Evolutionary conservation across 2,329 filamentous ascomycete species (phyloP), one percentile per base, ranked within the genome.

Genomic region (Colletotrichum viniferum): DNA sequence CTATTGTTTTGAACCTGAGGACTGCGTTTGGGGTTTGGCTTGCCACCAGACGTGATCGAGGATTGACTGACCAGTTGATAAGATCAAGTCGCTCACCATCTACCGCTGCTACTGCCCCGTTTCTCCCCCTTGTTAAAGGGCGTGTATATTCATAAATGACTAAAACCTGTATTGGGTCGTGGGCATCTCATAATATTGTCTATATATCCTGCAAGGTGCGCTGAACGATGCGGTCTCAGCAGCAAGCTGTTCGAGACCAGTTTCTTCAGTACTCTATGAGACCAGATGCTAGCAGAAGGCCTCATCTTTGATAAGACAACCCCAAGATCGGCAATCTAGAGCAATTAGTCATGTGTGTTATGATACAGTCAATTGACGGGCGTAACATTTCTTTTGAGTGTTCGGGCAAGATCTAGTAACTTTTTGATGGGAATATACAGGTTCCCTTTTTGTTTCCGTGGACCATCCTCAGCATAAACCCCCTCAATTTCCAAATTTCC

Each of bases 91-190:
- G 16, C 36, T 18, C 36, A 18, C 18, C 4, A 2, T 18, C 18
- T n/a, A n/a, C 38, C 18, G 38, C 18, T 48, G 18, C 18, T 43
- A 8, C 8, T 9, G 3, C 1, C 18, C n/a, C 9, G 18, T 10
- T 48, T 12, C 5, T 10, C 9, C 18, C 2, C 7, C 38, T 16
- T 6, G 34, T 16, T 6, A n/a, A n/a, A 18, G 0, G 38, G 8
- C 4, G 8, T n/a, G 14, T 12, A 14, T 12, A n/a, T 12, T 48
- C 4, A 12, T 48, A n/a, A 5, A 48, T 10, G n/a, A 12, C 5
- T 2, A n/a, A n/a, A 8, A 4, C 4, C 9, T 48, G 18, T n/a
- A 8, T 1, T 48, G 9, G 7, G 7, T 10, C 9, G 9, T 5
- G 3, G 9, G 38, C 4, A 48, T n/a, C 38, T 48, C 38, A 9